Base-by-base conservation (phyloP, 176 grass and related monocot species). In the Musa acuminata region DNA sequence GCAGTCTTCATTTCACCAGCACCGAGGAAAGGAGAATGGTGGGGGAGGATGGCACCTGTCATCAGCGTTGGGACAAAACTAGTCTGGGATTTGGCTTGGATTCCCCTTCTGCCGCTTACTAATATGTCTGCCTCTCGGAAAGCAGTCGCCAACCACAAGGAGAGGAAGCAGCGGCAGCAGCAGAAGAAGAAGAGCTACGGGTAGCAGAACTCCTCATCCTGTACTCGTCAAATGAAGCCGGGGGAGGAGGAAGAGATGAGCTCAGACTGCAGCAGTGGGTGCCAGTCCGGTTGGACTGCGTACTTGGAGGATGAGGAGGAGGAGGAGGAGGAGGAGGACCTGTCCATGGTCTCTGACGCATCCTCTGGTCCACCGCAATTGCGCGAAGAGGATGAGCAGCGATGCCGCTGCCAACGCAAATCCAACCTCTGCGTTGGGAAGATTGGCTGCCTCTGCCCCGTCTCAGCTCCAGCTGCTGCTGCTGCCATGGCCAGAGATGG, bases 321-420 rank as follows among this genome's bases (percentile, higher is more conserved):
- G 6, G n/a, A n/a, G n/a, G n/a, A n/a, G n/a, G 72, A 86, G 58
- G 90, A 90, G 51, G 93, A 96, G 26, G 93, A 90, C 72, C 85
- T 97, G 50, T 97, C 93, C 9, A 97, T 97, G 93, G 65, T 97
- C 71, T 97, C 93, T 55, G 93, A 97, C 76, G 93, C 93, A 63
- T 97, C 93, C 19, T 97, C 93, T 66, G 90, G 93, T 12, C 90
- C 84, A 24, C 82, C 85, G 11, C 89, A 90, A 54, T 79, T 74
- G 72, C 84, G 78, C 1, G 78, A 85, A 9, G 79, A 80, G 49
- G 75, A 26, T 2, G 64, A 66, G 11, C 20, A 77, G 2, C 55
- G 29, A 11, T 57, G 12, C 52, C 25, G 16, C 21, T 27, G 21
- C 51, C 55, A 21, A 5, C n/a, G 14, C 21, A 13, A 52, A 20